Evolutionary conservation across 108 stramenopile species (phyloP).

Genomic region (Nitzschia inconspicua): DNA sequence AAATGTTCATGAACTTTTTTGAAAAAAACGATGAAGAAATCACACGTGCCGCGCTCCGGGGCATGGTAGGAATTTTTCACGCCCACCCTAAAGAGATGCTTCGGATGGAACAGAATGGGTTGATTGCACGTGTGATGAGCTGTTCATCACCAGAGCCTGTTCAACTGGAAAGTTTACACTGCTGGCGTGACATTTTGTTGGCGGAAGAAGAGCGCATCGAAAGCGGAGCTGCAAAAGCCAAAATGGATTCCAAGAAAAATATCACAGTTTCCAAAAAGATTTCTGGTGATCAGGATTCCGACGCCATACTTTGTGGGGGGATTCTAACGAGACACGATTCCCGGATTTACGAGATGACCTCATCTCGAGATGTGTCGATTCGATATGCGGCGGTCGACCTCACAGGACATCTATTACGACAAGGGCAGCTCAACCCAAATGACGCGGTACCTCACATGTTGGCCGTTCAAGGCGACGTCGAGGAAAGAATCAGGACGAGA

Average conservation of each 20-base stretch:
- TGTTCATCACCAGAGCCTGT: constrained; percentile 39
- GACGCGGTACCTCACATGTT: constrained; percentile 79
- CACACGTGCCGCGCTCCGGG: constrained; percentile 71
- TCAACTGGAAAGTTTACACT: constrained; percentile 65
- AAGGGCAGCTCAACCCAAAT: constrained; percentile 91
- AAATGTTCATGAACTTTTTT: constrained; percentile 55
- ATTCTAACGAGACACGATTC: constrained; percentile 70
- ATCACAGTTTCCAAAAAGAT: constrained; percentile 75
- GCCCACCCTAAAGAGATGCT: constrained; percentile 76
- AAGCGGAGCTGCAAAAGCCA: constrained; percentile 68
- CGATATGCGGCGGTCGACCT: constrained; percentile 68
- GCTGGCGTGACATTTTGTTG: constrained; percentile 78
- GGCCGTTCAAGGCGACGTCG: constrained; percentile 86
- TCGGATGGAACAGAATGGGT: constrained; percentile 60
- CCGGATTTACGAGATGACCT: constrained; percentile 72
- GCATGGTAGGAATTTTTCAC: constrained; percentile 73
- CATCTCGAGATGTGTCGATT: constrained; percentile 48
- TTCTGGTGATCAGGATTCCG: constrained; percentile 86
- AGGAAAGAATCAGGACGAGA: constrained; percentile 58
- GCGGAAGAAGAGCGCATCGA: constrained; percentile 80
- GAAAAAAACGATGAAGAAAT: constrained; percentile 54
- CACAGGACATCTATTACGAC: constrained; percentile 76
- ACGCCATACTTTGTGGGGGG: constrained; percentile 78
- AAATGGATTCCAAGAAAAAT: constrained; percentile 64
- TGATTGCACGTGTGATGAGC: constrained; percentile 57